These are phyloP conservation scores for Trametes cinnabarina DNA, from an alignment of 768 basidiomycete genomes.

Conservation along the genomic window DNA sequence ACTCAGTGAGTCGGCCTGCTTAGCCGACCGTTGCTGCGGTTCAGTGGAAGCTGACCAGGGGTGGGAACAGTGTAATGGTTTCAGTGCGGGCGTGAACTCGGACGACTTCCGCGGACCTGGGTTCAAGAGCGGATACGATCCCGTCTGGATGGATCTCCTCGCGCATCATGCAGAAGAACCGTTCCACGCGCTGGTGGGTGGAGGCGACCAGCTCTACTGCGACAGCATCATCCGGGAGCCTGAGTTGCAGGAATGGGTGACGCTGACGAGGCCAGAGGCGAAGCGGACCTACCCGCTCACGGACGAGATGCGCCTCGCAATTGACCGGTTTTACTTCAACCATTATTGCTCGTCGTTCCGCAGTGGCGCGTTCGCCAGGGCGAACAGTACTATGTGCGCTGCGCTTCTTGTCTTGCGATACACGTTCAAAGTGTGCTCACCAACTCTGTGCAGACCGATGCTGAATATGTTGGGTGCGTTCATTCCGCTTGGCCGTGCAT, in stretches of 20 bases:
- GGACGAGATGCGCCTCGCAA: conserved; percentile 66
- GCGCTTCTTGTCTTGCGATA: too few species aligned
- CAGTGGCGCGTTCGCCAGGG: conserved; percentile 84
- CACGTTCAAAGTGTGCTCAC: not conserved
- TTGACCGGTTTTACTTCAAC: conserved; percentile 88
- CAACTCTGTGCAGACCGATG: conserved; percentile 82
- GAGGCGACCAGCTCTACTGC: conserved; percentile 91
- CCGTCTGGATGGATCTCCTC: conserved; percentile 92
- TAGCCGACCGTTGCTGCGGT: not conserved
- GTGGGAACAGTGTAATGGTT: conserved; percentile 88
- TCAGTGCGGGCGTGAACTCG: conserved; percentile 85
- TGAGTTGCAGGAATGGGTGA: conserved; percentile 85
- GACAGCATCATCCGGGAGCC: conserved; percentile 82
- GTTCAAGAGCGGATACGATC: conserved; percentile 80
- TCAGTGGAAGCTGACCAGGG: too few species aligned
- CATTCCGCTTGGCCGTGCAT: not conserved
- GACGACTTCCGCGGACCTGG: conserved; percentile 83
- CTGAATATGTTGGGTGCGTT: conserved; percentile 77
- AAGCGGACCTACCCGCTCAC: conserved; percentile 63
- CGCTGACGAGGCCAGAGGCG: conserved; percentile 50
- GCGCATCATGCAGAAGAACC: conserved; percentile 74
- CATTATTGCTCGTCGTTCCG: conserved; percentile 89
- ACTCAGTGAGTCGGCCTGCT: conserved; percentile 59
- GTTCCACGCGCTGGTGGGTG: conserved; percentile 90
- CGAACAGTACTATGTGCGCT: conserved; percentile 85